Evolutionary conservation across 2,329 filamentous ascomycete genomes (phyloP), one percentile per base, ranked within the genome.

Genomic region (Phialocephala subalpina): DNA sequence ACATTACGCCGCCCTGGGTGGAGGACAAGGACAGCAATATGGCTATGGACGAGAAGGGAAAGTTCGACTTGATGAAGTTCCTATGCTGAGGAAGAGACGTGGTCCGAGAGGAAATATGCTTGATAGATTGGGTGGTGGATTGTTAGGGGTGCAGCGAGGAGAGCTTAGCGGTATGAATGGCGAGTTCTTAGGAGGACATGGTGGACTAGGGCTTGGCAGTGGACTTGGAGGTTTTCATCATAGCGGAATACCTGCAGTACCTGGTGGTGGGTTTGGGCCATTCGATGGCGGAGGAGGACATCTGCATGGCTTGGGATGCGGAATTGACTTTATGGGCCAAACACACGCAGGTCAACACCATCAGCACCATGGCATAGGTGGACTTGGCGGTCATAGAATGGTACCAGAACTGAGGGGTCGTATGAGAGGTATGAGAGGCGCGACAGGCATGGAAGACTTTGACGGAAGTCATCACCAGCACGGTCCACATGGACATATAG

Each of bases 31-130:
- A 52, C 22, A 29, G 18, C 47, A 18, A 52, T 52, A 11, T 35
- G 63, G 52, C 5, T 64, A 36, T 20, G 36, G 58, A 25, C 65
- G 65, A 25, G 53, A 59, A 63, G 62, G 45, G 3, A 20, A 22
- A 20, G 22, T 47, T 11, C 57, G 58, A 49, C 49, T 60, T 25
- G 62, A 58, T 20, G 64, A 67, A 16, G 35, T 36, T 29, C 52
- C 62, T 12, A 60, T 65, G 65, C 49, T 66, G 14, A 56, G 62
- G n/a, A 56, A 56, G 18, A 14, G 67, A 52, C 59, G 62, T 16
- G 67, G 57, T 35, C 62, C 65, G 11, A 64, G 62, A 27, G 45
- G 57, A 14, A 58, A 62, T 57, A 40, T 66, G n/a, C 52, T 67
- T 18, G 63, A 65, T 27, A 45, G 65, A 11, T 40, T 67, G 20